phyloP scores from a whole-genome alignment of 2,329 filamentous ascomycete genomes.

The Cylindrodendrum hubeiense region DNA sequence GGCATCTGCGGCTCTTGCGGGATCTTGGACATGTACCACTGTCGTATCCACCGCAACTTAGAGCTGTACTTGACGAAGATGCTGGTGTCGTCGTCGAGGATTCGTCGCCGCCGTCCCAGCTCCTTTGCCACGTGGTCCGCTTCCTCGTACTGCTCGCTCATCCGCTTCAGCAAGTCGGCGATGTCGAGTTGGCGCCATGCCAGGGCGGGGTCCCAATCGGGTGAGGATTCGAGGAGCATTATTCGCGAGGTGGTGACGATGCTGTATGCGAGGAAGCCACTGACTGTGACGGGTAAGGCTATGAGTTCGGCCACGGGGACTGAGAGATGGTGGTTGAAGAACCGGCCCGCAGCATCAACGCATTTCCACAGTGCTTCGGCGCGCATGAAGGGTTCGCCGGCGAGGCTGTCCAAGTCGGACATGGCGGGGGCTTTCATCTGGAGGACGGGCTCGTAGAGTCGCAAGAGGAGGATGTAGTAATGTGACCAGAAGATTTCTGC shows the following conservation, averaged over 20 bases:
- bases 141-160: conserved; percentile 49
- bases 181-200: conserved; percentile 52
- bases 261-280: conserved; percentile 49
- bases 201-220: conserved; percentile 52
- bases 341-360: conserved; percentile 44
- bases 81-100: conserved; percentile 48
- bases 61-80: conserved; percentile 49
- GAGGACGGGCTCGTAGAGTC: conserved; percentile 55
- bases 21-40: conserved; percentile 51
- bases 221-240: conserved; percentile 48
- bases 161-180: conserved; percentile 37
- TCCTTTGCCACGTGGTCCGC: conserved; percentile 44
- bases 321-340: conserved; percentile 42
- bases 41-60: conserved; percentile 54
- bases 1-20: conserved; percentile 31
- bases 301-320: conserved; percentile 43
- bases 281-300: conserved; percentile 47
- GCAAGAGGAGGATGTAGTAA: conserved; percentile 49
- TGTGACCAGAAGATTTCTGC: conserved; percentile 51
- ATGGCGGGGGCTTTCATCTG: conserved; percentile 40
- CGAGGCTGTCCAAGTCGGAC: conserved; percentile 25
- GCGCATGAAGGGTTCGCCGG: conserved; percentile 42
- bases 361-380: conserved; percentile 54
- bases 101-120: conserved; percentile 38
- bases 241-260: conserved; percentile 52